phyloP scores from a whole-genome alignment of 1,284 basidiomycete genomes.

The Malassezia japonica region DNA sequence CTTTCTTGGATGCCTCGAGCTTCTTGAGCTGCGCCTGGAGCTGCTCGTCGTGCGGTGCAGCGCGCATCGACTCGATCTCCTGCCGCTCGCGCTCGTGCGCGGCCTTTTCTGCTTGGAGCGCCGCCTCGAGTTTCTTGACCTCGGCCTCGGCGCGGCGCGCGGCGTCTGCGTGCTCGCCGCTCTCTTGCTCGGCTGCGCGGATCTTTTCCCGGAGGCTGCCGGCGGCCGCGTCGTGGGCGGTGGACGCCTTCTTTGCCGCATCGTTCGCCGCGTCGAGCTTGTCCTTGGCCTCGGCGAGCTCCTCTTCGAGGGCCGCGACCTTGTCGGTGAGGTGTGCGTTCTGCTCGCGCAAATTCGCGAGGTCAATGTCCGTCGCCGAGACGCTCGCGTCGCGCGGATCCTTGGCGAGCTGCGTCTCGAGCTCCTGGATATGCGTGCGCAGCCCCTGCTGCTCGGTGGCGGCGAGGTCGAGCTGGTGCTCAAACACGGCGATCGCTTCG shows the following conservation, averaged over 20 bases:
- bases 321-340: conserved; percentile 72
- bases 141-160: conserved; percentile 49
- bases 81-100: conserved; percentile 82
- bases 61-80: conserved; percentile 76
- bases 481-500: conserved; percentile 51
- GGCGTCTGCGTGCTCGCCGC: conserved; percentile 48
- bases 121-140: conserved; percentile 59
- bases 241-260: background rate
- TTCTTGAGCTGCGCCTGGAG: conserved; percentile 46
- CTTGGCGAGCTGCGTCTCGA: conserved; percentile 18
- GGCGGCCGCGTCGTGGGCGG: conserved; percentile 53
- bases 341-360: conserved; percentile 79
- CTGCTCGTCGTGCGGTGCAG: conserved; percentile 27
- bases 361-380: conserved; percentile 76
- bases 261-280: background rate
- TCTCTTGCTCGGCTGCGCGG: conserved; percentile 54
- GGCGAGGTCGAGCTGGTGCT: conserved; percentile 23
- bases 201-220: conserved; percentile 63
- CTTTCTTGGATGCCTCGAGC: conserved; percentile 35
- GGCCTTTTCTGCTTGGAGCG: conserved; percentile 72
- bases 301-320: conserved; percentile 67
- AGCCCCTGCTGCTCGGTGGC: conserved; percentile 14
- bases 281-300: conserved; percentile 62
- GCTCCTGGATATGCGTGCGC: conserved; percentile 16
- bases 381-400: conserved; percentile 50